These are phyloP conservation scores for Acaromyces ingoldii DNA, from an alignment of 1,284 basidiomycete genomes.

Conservation along the genomic window DNA sequence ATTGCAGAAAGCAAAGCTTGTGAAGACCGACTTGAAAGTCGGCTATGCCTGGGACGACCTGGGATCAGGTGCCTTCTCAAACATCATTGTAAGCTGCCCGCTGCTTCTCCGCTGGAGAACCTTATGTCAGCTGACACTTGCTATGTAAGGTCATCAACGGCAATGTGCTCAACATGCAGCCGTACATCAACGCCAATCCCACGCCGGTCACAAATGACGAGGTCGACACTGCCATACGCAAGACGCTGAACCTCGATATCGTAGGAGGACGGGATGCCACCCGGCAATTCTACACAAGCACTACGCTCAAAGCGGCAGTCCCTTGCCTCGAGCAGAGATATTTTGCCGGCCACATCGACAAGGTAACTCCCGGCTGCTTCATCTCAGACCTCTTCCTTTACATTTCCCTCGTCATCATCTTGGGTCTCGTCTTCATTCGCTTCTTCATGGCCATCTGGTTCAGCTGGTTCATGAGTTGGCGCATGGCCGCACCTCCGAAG, in stretches of 20 bases:
- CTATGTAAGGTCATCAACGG: constrained; percentile 76
- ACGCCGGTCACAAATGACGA: constrained; percentile 66
- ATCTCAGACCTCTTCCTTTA: constrained; percentile 85
- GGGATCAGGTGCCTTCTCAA: constrained; percentile 19
- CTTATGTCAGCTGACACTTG: neutral
- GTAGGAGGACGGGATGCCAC: constrained; percentile 78
- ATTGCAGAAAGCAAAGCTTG: constrained; percentile 20
- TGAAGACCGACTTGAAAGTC: constrained; percentile 23
- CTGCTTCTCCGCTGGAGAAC: too few species aligned
- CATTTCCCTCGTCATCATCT: constrained; percentile 81
- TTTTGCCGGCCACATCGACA: constrained; percentile 86
- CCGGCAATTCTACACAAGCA: constrained; percentile 34
- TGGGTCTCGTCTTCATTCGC: constrained; percentile 80
- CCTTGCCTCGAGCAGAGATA: constrained; percentile 43
- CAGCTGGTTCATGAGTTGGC: constrained; percentile 89
- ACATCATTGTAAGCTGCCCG: constrained; percentile 17
- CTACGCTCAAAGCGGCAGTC: constrained; percentile 26
- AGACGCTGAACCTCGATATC: constrained; percentile 59
- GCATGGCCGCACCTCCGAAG: constrained; percentile 38
- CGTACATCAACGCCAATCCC: constrained; percentile 75
- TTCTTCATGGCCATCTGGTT: constrained; percentile 96
- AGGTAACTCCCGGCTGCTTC: constrained; percentile 92
- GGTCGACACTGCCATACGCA: constrained; percentile 78
- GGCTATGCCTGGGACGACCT: constrained; percentile 48
- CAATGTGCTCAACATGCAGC: constrained; percentile 82